phyloP scores from a whole-genome alignment of 2,329 filamentous ascomycete species.

The Arachnopeziza araneosa region DNA sequence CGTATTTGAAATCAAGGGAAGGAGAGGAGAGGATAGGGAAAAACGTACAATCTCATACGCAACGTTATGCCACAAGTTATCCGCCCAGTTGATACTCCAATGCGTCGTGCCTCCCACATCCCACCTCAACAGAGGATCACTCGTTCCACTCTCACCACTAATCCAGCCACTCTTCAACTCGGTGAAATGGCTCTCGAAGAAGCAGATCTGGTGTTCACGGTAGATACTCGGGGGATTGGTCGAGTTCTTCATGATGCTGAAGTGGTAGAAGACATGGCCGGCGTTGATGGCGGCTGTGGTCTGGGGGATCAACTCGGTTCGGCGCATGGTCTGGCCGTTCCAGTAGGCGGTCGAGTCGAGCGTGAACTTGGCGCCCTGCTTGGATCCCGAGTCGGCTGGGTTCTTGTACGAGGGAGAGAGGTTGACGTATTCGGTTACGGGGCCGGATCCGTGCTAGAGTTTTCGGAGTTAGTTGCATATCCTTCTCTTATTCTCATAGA shows the following conservation, averaged over 20 bases:
- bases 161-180: slow-evolving; percentile 67
- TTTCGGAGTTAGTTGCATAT: not conserved
- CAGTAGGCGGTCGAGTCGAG: slow-evolving; percentile 60
- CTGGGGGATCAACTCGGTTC: slow-evolving; percentile 69
- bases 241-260: slow-evolving; percentile 55
- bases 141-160: slow-evolving; percentile 39
- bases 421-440: slow-evolving; percentile 34
- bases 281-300: slow-evolving; percentile 57
- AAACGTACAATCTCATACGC: slow-evolving; percentile 59
- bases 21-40: not conserved
- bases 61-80: slow-evolving; percentile 68
- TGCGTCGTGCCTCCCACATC: slow-evolving; percentile 53
- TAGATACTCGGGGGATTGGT: slow-evolving; percentile 55
- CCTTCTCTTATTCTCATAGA: not conserved
- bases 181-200: slow-evolving; percentile 67
- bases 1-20: not conserved
- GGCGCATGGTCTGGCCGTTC: slow-evolving; percentile 68
- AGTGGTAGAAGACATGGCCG: slow-evolving; percentile 66
- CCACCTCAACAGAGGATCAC: slow-evolving; percentile 57
- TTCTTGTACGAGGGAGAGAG: slow-evolving; percentile 45
- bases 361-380: slow-evolving; percentile 63
- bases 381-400: slow-evolving; percentile 50
- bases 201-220: slow-evolving; percentile 61
- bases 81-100: slow-evolving; percentile 56
- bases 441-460: slow-evolving; percentile 48